These are phyloP conservation scores for Penicillium italicum DNA, from an alignment of 2,329 filamentous ascomycete species.

Conservation along the genomic window DNA sequence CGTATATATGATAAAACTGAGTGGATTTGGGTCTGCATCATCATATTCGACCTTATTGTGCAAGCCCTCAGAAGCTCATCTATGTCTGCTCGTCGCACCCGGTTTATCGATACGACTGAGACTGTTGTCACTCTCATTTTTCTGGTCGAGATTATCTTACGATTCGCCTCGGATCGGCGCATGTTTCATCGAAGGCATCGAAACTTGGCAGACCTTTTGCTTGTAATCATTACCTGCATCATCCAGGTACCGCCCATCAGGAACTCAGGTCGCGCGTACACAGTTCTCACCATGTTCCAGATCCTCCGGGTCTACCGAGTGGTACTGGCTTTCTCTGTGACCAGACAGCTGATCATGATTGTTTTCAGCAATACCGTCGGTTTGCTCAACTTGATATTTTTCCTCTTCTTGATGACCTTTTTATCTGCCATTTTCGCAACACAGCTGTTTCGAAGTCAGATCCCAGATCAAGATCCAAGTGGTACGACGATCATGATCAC, in stretches of 20 bases:
- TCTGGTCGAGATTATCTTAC: conserved; percentile 75
- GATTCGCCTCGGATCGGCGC: conserved; percentile 75
- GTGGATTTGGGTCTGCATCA: conserved; percentile 75
- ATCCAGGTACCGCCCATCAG: conserved; percentile 83
- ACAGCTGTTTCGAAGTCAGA: conserved; percentile 85
- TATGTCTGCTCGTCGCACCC: conserved; percentile 61
- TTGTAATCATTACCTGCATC: conserved; percentile 76
- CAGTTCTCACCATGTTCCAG: conserved; percentile 89
- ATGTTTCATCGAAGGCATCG: conserved; percentile 68
- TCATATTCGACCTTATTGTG: conserved; percentile 73
- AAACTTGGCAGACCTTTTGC: conserved; percentile 75
- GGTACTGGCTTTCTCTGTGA: conserved; percentile 83
- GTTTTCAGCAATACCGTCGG: conserved; percentile 89
- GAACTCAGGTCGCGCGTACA: conserved; percentile 67
- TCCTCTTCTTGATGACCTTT: conserved; percentile 94
- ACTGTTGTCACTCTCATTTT: conserved; percentile 73
- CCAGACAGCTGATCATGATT: conserved; percentile 75
- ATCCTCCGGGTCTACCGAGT: conserved; percentile 88
- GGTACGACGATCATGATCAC: conserved; percentile 66
- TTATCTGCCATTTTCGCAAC: conserved; percentile 88
- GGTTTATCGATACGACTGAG: conserved; percentile 70
- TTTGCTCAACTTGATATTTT: conserved; percentile 90
- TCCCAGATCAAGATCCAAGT: conserved; percentile 61
- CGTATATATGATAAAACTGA: conserved; percentile 69
- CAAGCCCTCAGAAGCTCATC: conserved; percentile 72